phyloP scores from a whole-genome alignment of 2,329 filamentous ascomycete species.

The Ophioceras dolichostomum region DNA sequence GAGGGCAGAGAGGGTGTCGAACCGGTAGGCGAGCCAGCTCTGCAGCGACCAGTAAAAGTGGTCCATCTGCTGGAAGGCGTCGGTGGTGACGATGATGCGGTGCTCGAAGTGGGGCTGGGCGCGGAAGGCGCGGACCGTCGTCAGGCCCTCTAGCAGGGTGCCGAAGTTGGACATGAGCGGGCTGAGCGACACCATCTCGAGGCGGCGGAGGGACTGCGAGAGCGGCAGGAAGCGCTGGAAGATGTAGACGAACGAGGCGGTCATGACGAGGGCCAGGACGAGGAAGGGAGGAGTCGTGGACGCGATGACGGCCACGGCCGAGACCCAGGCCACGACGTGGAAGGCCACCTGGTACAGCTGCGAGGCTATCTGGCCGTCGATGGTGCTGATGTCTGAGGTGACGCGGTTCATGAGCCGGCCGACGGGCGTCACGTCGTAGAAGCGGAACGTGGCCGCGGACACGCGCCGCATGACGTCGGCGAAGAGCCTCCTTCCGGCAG shows the following conservation, averaged over 20 bases:
- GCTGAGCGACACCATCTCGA: conserved; percentile 83
- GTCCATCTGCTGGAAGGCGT: conserved; percentile 87
- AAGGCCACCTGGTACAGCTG: conserved; percentile 63
- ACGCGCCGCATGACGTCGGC: conserved; percentile 59
- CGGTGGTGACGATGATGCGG: conserved; percentile 67
- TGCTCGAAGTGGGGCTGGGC: conserved; percentile 71
- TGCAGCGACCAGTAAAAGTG: conserved; percentile 92
- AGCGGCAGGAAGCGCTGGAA: conserved; percentile 71
- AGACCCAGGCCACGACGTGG: conserved; percentile 56
- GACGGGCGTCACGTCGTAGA: conserved; percentile 82
- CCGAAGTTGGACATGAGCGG: conserved; percentile 90
- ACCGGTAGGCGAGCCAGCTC: conserved; percentile 72
- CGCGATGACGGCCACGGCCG: conserved; percentile 66
- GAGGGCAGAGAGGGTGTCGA: conserved; percentile 57
- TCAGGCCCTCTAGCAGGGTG: conserved; percentile 71
- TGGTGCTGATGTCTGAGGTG: conserved; percentile 78
- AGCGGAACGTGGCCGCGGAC: conserved; percentile 72
- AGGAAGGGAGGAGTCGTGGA: conserved; percentile 69
- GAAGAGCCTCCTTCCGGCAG: conserved; percentile 67
- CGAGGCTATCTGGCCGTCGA: conserved; percentile 73
- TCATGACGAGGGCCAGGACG: conserved; percentile 56
- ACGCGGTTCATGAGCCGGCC: conserved; percentile 86
- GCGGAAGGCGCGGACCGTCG: conserved; percentile 74
- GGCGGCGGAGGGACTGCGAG: conserved; percentile 68
- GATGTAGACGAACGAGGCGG: conserved; percentile 55